Evolutionary conservation across 23 red algal species (phyloP), one percentile per base, ranked within the genome.

Genomic region (Gracilaria gracilis): DNA sequence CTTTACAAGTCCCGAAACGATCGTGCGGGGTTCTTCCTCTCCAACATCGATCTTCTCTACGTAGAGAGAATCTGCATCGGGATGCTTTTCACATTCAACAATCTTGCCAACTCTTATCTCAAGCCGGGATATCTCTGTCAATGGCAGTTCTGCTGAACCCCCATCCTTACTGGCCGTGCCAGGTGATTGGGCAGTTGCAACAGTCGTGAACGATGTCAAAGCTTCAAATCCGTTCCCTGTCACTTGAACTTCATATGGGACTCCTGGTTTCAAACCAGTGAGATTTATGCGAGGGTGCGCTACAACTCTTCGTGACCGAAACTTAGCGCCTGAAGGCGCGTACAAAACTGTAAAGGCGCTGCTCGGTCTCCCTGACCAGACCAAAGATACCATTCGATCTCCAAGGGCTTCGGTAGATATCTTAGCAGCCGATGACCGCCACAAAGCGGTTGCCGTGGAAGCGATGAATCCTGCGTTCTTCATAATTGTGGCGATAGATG

Each of bases 121-220:
- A 34, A 96, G 72, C 17, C 94, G 67, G n/a, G 94, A 96, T 36
- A 96, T 40, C 66, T 96, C 94, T 23, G 94, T 96, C 32, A 96
- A 23, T 9, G 94, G 94, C 37, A 87, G 67, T 53, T 87, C 49
- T 24, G 23, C 33, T 17, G 85, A 61, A 13, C 35, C 58, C 20
- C 44, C 84, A 36, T 57, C 77, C 0, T 25, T 42, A 23, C 20
- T 27, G 15, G 61, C 91, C 2, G 61, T 57, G 5, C 49, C 71
- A 9, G 69, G 32, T 9, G 79, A 32, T 77, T 77, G 39, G 9
- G 75, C 75, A 27, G 70, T 64, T 27, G 89, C 89, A 29, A 77
- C 67, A 21, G 89, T 84, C 16, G 89, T 92, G 67, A 92, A 92
- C 31, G 76, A 58, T 4, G 80, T 79, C n/a, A 44, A 53, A 11